These are phyloP conservation scores for Flagelloscypha sp. DNA, from an alignment of 768 basidiomycete genomes.

Conservation along the genomic window DNA sequence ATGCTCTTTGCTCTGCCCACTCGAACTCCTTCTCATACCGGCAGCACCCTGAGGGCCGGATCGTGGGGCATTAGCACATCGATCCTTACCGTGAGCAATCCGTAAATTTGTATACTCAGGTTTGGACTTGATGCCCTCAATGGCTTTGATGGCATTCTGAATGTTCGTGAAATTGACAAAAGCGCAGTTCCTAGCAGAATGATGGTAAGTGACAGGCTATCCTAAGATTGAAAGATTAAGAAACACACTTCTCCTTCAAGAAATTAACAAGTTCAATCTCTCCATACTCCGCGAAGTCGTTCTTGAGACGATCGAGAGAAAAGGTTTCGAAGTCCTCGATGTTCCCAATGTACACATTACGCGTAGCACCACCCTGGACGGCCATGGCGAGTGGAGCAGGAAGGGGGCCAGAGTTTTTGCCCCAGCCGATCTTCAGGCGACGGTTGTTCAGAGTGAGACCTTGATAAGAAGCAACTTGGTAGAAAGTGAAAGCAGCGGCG, in stretches of 20 bases:
- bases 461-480: constrained; percentile 83
- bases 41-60: constrained; percentile 69
- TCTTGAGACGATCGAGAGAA: constrained; percentile 80
- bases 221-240: constrained; percentile 3
- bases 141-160: constrained; percentile 95
- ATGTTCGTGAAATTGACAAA: constrained; percentile 96
- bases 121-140: constrained; percentile 88
- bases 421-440: constrained; percentile 96
- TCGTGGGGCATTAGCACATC: constrained; percentile 88
- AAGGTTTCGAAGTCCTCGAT: constrained; percentile 94
- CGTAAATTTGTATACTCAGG: constrained; percentile 85
- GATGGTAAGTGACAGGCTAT: too few species aligned
- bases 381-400: constrained; percentile 78
- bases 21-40: constrained; percentile 40
- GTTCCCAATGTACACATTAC: constrained; percentile 95
- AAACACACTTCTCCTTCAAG: constrained; percentile 81
- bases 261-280: constrained; percentile 97
- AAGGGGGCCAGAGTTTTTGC: constrained; percentile 87
- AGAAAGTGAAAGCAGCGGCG: constrained; percentile 87
- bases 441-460: constrained; percentile 90
- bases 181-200: constrained; percentile 68
- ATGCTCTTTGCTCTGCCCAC: constrained; percentile 30
- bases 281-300: constrained; percentile 93
- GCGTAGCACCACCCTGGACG: constrained; percentile 86
- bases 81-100: constrained; percentile 92